phyloP scores from a whole-genome alignment of 495 filamentous ascomycete genomes.

The Aspergillus indologenus region DNA sequence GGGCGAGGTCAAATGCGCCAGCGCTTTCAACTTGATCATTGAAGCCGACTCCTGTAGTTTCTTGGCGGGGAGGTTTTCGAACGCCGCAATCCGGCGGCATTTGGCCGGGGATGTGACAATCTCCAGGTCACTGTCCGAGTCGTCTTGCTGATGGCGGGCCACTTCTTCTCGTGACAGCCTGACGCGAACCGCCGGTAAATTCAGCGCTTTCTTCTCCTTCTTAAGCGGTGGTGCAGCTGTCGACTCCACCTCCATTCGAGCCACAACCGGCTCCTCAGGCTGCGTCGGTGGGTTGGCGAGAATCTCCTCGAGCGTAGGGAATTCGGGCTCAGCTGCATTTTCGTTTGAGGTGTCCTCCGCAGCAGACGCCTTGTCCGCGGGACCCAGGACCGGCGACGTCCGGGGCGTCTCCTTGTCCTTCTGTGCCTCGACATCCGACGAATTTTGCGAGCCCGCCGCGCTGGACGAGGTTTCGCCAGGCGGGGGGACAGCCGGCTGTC shows the following conservation, averaged over 20 bases:
- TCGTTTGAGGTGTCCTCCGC: conserved; percentile 16
- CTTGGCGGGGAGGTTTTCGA: conserved; percentile 62
- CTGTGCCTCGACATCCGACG: conserved; percentile 47
- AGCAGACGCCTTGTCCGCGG: conserved; percentile 24
- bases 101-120: conserved; percentile 50
- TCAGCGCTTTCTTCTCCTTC: conserved; percentile 22
- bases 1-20: conserved; percentile 71
- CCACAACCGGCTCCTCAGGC: conserved; percentile 8
- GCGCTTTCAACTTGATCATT: conserved; percentile 63
- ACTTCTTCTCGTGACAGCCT: conserved; percentile 37
- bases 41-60: conserved; percentile 59
- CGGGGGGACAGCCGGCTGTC: conserved; percentile 31
- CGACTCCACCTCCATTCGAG: conserved; percentile 6
- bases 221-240: conserved; percentile 6
- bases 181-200: conserved; percentile 36
- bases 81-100: conserved; percentile 52
- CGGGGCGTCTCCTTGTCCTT: conserved; percentile 47
- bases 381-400: conserved; percentile 43
- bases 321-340: conserved; percentile 10
- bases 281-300: conserved; percentile 11
- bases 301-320: conserved; percentile 23
- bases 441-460: conserved; percentile 41
- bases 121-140: conserved; percentile 68
- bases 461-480: conserved; percentile 35
- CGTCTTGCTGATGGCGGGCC: conserved; percentile 41